These are phyloP conservation scores for Ganoderma boninense DNA, from an alignment of 1,284 basidiomycete genomes.

Conservation along the genomic window DNA sequence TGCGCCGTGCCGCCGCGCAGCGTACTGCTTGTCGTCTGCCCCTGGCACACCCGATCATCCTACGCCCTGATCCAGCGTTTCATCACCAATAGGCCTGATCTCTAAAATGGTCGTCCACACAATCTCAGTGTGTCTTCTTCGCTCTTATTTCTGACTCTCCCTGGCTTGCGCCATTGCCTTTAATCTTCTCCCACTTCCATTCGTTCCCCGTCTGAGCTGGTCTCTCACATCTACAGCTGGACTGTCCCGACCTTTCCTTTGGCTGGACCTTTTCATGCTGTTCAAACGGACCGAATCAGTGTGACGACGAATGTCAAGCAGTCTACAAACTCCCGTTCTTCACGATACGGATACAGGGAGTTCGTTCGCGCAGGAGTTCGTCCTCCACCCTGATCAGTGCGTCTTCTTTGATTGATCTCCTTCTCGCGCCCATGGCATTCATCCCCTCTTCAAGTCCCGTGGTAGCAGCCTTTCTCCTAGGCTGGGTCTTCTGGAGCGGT, in stretches of 20 bases:
- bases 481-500: constrained; percentile 57
- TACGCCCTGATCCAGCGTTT: constrained; percentile 18
- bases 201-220: constrained; percentile 31
- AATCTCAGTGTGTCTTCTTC: constrained; percentile 15
- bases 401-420: constrained; percentile 22
- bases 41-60: constrained; percentile 16
- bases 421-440: constrained; percentile 11
- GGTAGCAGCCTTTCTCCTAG: constrained; percentile 56
- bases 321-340: constrained; percentile 14
- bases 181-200: constrained; percentile 16
- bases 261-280: constrained; percentile 32
- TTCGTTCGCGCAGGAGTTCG: constrained; percentile 31
- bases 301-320: constrained; percentile 27
- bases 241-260: constrained; percentile 22
- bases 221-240: constrained; percentile 33
- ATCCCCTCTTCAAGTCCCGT: constrained; percentile 47
- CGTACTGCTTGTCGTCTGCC: constrained; percentile 4
- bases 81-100: constrained; percentile 20
- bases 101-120: constrained; percentile 1
- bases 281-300: constrained; percentile 12
- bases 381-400: constrained; percentile 41
- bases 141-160: constrained; percentile 11
- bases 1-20: constrained; percentile 1
- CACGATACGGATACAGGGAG: constrained; percentile 29
- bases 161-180: constrained; percentile 6